Percentiles rank a stretch among this genome's conserved stretches.
Evolutionary conservation across 1,284 basidiomycete genomes (phyloP).

Genomic region (Malassezia sympodialis): DNA sequence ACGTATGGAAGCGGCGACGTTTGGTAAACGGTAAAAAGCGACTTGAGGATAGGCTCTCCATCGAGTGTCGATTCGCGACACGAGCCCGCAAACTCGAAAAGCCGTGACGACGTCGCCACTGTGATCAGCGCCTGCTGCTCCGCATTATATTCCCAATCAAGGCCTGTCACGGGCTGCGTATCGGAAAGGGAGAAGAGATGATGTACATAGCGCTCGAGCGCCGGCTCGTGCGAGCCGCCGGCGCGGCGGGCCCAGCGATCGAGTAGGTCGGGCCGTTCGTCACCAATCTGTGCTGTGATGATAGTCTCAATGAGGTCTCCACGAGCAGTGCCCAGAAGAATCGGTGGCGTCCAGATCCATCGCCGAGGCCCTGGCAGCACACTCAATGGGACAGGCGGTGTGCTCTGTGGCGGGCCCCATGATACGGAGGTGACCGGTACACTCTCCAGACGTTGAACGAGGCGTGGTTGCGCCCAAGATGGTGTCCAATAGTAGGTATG

Average conservation of each 20-base stretch:
- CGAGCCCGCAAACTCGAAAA: conserved; percentile 78
- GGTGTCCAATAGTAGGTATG: conserved; percentile 73
- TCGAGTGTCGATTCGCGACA: not conserved
- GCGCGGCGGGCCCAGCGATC: conserved; percentile 43
- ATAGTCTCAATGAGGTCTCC: conserved; percentile 53
- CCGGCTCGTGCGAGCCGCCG: conserved; percentile 21
- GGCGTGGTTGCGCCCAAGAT: conserved; percentile 35
- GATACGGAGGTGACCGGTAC: conserved; percentile 75
- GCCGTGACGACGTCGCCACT: conserved; percentile 72
- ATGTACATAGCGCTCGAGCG: conserved; percentile 29
- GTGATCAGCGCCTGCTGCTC: conserved; percentile 52
- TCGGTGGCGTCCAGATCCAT: conserved; percentile 57
- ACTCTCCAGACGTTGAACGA: conserved; percentile 60
- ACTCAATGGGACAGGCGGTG: not conserved
- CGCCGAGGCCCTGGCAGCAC: conserved; percentile 7
- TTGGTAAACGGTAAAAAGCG: conserved; percentile 38
- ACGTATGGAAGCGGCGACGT: conserved; percentile 29
- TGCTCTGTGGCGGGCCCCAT: conserved; percentile 57
- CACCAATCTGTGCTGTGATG: conserved; percentile 55
- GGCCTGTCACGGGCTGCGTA: conserved; percentile 36
- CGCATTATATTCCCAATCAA: conserved; percentile 16
- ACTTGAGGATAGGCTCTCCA: conserved; percentile 20
- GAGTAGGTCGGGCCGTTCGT: conserved; percentile 30
- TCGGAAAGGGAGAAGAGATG: conserved; percentile 32
- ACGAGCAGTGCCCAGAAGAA: conserved; percentile 66